These are phyloP conservation scores for Syzygium syzygioides DNA, from an alignment of 441 rosid species.

Conservation along the genomic window DNA sequence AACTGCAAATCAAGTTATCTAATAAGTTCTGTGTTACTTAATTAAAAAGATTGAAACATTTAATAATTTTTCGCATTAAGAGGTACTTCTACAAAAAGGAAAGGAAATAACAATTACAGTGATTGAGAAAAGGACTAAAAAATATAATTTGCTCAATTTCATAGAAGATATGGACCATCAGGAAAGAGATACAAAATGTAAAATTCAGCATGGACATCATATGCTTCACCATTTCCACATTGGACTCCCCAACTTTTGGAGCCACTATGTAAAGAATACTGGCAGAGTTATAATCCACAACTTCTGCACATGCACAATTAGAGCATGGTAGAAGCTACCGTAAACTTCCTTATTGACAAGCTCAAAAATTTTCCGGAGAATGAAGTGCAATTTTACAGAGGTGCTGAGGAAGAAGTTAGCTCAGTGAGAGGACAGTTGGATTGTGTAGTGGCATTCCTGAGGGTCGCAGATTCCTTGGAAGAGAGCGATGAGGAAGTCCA, in stretches of 20 bases:
- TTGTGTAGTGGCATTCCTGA: too few species aligned
- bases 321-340: not conserved
- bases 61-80: not conserved
- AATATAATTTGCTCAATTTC: not conserved
- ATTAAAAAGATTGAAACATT: not conserved
- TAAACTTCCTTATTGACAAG: not conserved
- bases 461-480: not conserved
- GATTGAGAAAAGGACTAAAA: not conserved
- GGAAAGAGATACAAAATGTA: not conserved
- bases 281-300: not conserved
- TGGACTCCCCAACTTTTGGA: not conserved
- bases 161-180: not conserved
- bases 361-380: not conserved
- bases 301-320: not conserved
- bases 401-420: not conserved
- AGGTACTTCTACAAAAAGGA: not conserved
- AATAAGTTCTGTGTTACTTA: not conserved
- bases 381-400: not conserved
- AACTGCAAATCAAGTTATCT: not conserved
- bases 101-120: not conserved
- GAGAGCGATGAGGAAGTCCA: not conserved
- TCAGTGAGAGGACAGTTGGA: not conserved
- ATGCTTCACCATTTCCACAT: not conserved
- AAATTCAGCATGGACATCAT: not conserved
- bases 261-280: not conserved